These are phyloP conservation scores for Huntiella omanensis DNA, from an alignment of 2,329 filamentous ascomycete species.

Conservation along the genomic window DNA sequence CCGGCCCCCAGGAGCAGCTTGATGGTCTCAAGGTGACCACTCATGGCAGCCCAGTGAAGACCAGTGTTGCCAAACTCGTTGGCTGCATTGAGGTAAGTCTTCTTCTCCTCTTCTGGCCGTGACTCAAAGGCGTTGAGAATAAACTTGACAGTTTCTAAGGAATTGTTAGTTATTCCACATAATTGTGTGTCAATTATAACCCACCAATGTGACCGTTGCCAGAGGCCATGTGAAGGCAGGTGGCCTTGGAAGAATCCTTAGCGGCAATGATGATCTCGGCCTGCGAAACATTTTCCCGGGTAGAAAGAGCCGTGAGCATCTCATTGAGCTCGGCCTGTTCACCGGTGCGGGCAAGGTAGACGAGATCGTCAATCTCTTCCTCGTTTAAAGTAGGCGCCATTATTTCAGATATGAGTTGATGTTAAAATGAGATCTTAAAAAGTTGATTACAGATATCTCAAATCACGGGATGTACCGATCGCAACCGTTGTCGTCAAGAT, in stretches of 20 bases:
- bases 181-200: constrained; percentile 11
- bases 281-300: constrained; percentile 38
- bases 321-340: constrained; percentile 51
- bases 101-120: constrained; percentile 21
- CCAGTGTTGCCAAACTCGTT: constrained; percentile 81
- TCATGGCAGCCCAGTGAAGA: constrained; percentile 83
- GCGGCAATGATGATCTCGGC: constrained; percentile 51
- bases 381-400: constrained; percentile 42
- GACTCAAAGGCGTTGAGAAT: constrained; percentile 25
- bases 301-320: constrained; percentile 37
- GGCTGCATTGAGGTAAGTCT: constrained; percentile 41
- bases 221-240: constrained; percentile 76
- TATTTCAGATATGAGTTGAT: constrained; percentile 2
- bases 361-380: constrained; percentile 77
- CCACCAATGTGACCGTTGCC: constrained; percentile 74
- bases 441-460: background rate
- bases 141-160: constrained; percentile 25
- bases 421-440: constrained; percentile 5
- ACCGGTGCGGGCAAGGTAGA: constrained; percentile 68
- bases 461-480: constrained; percentile 1
- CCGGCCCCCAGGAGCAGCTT: constrained; percentile 53
- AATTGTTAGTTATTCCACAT: background rate
- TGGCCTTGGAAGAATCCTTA: constrained; percentile 57
- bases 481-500: background rate
- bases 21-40: constrained; percentile 67